Evolutionary conservation across 225 moss, liverwort and hornwort species (phyloP).

Genomic region (Straminergon stramineum): DNA sequence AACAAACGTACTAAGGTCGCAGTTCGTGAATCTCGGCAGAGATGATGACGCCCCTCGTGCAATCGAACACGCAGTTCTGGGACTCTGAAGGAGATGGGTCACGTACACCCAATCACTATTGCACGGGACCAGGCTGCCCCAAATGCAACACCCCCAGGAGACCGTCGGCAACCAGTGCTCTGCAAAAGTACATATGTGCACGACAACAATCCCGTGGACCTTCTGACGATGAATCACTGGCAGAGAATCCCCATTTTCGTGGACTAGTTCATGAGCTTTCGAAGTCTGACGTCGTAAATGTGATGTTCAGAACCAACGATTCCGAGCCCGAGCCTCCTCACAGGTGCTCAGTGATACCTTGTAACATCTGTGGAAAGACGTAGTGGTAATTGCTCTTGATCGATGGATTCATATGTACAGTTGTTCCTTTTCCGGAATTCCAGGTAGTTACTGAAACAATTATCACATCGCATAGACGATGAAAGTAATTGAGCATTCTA

Average conservation of each 20-base stretch:
- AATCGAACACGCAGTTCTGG: no score
- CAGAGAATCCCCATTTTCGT: background rate
- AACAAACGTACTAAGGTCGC: no score
- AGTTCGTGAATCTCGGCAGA: no score
- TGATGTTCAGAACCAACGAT: background rate
- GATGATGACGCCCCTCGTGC: background rate
- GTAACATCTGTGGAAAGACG: background rate
- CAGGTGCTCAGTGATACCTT: background rate
- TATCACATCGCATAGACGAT: background rate
- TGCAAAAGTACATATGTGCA: background rate
- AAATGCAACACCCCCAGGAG: background rate
- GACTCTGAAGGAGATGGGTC: background rate
- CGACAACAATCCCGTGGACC: background rate
- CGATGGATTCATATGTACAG: background rate
- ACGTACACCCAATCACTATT: background rate
- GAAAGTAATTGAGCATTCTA: background rate
- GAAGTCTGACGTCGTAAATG: background rate
- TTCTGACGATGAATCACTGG: background rate
- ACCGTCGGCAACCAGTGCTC: background rate
- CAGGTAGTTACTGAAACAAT: background rate
- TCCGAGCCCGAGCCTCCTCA: background rate
- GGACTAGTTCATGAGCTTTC: background rate
- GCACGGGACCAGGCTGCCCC: background rate
- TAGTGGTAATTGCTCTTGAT: background rate
- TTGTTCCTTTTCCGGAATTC: background rate